Evolutionary conservation across 768 basidiomycete genomes (phyloP), one percentile per base, ranked within the genome.

Genomic region (Royoungia palumana): DNA sequence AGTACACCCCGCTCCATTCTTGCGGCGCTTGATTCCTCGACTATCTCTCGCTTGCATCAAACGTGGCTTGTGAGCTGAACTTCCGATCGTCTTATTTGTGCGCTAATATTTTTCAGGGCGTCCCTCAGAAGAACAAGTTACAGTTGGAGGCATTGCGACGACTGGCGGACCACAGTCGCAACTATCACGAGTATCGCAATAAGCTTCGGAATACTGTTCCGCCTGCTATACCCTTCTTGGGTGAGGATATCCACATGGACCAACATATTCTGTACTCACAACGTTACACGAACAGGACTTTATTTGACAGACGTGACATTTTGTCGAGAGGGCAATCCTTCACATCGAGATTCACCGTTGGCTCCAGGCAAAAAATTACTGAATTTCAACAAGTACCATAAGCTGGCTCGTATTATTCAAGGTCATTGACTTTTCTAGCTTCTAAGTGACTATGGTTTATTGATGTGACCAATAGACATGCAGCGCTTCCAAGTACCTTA

Each of bases 371-470:
- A 89, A 69, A 88, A 83, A 58, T 71, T 99, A 34, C 77, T 98
- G 64, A 99, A 99, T 69, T 94, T 96, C 62, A 95, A 94, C 69
- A 95, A 96, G 68, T 98, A 96, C 60, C 87, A 89, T 62, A 95
- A 91, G 64, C 77, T 94, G 50, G 87, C 87, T 28, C 77, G 84
- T 60, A 92, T 95, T 57, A 79, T 93, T 37, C 84, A 89, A 73
- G 89, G 89, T 81, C 56, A 60, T 69, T 44, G 1, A 28, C 35
- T n/a, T 24, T 7, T 9, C 28, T 28, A 3, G 3, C 34, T 3
- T 25, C 45, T n/a, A 25, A 20, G 6, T 19, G 28, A 35, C 40
- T 17, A 38, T 41, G 12, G 27, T 28, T 37, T 41, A 34, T 43
- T 51, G 40, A 54, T 47, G 42, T 32, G 36, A 25, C 47, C 27